A percentile compares a stretch with the other conserved stretches of the same genome.
Conservation (phyloP, 164 flowering plant species). For the Macadamia tetraphylla region DNA sequence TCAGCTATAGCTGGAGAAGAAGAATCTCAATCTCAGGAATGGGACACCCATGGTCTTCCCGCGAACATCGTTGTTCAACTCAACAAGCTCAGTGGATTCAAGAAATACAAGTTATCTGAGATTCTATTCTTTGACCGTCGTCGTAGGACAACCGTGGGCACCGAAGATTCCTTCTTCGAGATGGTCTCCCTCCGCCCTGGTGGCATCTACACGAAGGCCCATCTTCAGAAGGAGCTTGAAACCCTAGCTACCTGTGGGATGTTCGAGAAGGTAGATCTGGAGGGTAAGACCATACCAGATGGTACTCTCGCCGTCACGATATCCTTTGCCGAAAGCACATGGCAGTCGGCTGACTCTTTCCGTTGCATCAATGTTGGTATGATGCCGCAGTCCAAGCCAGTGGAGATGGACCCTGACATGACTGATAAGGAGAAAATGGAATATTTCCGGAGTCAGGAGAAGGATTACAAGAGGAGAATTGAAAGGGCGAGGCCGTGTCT, state of each 20-base stretch:
- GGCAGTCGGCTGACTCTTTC: conserved; percentile 73
- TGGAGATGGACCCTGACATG: conserved; percentile 75
- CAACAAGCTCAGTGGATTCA: no score
- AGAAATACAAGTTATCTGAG: no score
- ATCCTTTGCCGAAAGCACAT: conserved; percentile 68
- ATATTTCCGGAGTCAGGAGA: conserved; percentile 60
- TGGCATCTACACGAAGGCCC: conserved; percentile 75
- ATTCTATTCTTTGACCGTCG: no score
- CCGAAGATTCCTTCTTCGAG: conserved; percentile 32
- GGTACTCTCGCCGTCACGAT: conserved; percentile 65
- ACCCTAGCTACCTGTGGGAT: conserved; percentile 80
- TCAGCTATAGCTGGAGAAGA: no score
- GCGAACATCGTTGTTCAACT: no score
- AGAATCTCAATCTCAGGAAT: no score
- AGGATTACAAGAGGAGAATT: conserved; percentile 80
- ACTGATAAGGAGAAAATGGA: conserved; percentile 75
- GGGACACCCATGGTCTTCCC: no score
- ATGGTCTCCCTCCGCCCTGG: conserved; percentile 84
- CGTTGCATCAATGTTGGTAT: conserved; percentile 90
- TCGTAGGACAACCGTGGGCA: no score
- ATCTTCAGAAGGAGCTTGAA: conserved; percentile 83
- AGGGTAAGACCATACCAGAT: conserved; percentile 70
- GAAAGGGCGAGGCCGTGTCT: conserved; percentile 72
- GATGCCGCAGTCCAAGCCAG: conserved; percentile 65
- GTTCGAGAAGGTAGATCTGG: conserved; percentile 93